A percentile compares a stretch with the other conserved stretches of the same genome.
phyloP scores from a whole-genome alignment of 2,329 filamentous ascomycete species.

The Cladophialophora exuberans region DNA sequence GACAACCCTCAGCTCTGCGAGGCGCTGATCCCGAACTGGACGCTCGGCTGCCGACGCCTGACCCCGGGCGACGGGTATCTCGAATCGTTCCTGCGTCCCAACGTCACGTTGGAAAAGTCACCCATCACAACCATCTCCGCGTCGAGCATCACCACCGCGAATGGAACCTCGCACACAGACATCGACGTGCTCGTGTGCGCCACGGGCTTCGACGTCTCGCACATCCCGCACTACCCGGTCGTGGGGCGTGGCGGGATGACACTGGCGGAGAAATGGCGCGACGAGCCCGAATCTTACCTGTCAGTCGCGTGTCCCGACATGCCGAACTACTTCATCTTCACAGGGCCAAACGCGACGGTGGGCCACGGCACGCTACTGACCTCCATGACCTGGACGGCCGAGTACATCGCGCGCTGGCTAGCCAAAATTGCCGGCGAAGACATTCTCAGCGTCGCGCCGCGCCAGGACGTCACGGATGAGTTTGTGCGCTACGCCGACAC shows the following conservation, averaged over 20 bases:
- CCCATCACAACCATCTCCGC: constrained; percentile 41
- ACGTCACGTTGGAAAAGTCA: constrained; percentile 39
- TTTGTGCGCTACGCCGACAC: constrained; percentile 40
- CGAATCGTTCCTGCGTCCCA: constrained; percentile 49
- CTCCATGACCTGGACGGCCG: constrained; percentile 33
- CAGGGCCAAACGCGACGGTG: constrained; percentile 37
- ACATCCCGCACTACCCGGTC: constrained; percentile 41
- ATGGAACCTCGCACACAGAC: constrained; percentile 31
- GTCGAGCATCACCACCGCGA: constrained; percentile 34
- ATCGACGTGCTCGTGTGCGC: constrained; percentile 44
- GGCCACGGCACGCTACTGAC: constrained; percentile 38
- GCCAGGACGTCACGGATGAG: constrained; percentile 37
- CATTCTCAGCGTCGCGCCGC: constrained; percentile 37
- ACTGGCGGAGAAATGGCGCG: constrained; percentile 37
- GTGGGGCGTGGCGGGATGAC: constrained; percentile 37
- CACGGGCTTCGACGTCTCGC: constrained; percentile 46
- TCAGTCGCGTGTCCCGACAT: constrained; percentile 33
- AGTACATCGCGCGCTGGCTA: constrained; percentile 38
- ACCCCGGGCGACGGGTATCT: constrained; percentile 58
- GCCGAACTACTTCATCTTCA: constrained; percentile 42
- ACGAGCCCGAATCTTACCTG: constrained; percentile 37
- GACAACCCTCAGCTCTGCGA: constrained; percentile 32
- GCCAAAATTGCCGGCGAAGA: constrained; percentile 40
- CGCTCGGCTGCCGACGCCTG: constrained; percentile 50
- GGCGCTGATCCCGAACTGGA: constrained; percentile 34